Evolutionary conservation across 495 filamentous ascomycete species (phyloP), one percentile per base, ranked within the genome.

Genomic region (Aspergillus conjunctus): DNA sequence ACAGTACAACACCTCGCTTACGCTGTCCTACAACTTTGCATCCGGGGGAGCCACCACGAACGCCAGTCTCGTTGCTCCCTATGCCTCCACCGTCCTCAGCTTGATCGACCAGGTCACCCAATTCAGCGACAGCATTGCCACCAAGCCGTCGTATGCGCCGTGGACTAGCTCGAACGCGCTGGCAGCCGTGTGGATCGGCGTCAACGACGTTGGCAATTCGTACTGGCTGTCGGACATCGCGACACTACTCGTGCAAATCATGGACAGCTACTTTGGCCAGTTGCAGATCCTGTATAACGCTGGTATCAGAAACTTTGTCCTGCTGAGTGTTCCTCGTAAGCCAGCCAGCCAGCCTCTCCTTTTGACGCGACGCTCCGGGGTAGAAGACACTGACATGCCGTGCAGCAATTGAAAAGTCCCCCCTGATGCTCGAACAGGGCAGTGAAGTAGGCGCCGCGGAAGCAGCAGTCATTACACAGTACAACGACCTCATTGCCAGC

Each of bases 211-310:
- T 6, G 44, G 44, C 44, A 48, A 48, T 21, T 48, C 44, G n/a
- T 48, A 48, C 44, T 48, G 44, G 44, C 5, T 48, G 17, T 48
- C 44, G 4, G 18, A 18, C 6, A 20, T 21, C 17, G n/a, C n/a
- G 10, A 11, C n/a, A 4, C 17, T 48, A 14, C 17, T 20, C 4
- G 17, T 12, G 6, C 44, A 48, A 17, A 48, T 48, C 20, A 48
- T 48, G 44, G 44, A 48, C 10, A 48, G 44, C 44, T 48, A 48
- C 17, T 48, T 48, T 48, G 44, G 44, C n/a, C 44, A 48, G n/a
- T 20, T 48, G 44, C 44, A 48, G 44, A 48, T 48, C 20, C 12
- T 48, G 17, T 48, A 48, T 48, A 20, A 48, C 12, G 44, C 44
- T 21, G 44, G 44, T 21, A 7, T 48, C n/a, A 21, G 44, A 17